Evolutionary conservation across 2,329 filamentous ascomycete species (phyloP), one percentile per base, ranked within the genome.

Genomic region (Seiridium cupressi): DNA sequence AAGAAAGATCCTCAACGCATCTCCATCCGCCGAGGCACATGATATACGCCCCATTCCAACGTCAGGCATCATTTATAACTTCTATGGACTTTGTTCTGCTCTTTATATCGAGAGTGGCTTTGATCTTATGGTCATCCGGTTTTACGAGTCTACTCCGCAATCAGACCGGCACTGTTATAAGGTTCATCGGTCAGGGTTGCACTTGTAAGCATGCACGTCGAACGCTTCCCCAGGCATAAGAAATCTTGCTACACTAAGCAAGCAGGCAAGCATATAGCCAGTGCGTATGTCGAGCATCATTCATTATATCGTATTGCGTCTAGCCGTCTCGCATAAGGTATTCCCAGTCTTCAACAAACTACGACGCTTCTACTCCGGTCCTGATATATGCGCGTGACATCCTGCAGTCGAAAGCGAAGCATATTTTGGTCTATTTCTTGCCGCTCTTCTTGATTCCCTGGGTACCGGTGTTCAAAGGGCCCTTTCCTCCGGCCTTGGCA

Each of bases 381-480:
- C 18, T 26, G 18, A 26, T 26, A 26, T 26, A 26, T 26, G 18
- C 11, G 11, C 6, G 10, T 31, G 9, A 48, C 11, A 48, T 10
- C 2, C 46, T 18, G 18, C 46, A 18, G n/a, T n/a, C 6, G 13
- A 48, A 31, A 48, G n/a, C 7, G 46, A n/a, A n/a, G 46, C 13
- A 9, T 48, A 7, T 48, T n/a, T 48, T n/a, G 18, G 5, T 69
- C 79, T 84, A 96, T 89, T 97, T 96, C 90, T 97, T 97, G 77
- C 93, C 93, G 63, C 91, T 95, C 87, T 97, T 97, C 89, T 97
- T 97, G 82, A 98, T 97, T 64, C 92, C 93, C 79, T 96, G 92
- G 54, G 83, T 77, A 40, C 92, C 93, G 38, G 87, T 89, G 79
- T 93, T 93, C 74, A 97, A 75, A 44, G 94, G 93, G 3, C 94